Evolutionary conservation across 768 basidiomycete species (phyloP), one percentile per base, ranked within the genome.

Genomic region (Tephrocybe sp.): DNA sequence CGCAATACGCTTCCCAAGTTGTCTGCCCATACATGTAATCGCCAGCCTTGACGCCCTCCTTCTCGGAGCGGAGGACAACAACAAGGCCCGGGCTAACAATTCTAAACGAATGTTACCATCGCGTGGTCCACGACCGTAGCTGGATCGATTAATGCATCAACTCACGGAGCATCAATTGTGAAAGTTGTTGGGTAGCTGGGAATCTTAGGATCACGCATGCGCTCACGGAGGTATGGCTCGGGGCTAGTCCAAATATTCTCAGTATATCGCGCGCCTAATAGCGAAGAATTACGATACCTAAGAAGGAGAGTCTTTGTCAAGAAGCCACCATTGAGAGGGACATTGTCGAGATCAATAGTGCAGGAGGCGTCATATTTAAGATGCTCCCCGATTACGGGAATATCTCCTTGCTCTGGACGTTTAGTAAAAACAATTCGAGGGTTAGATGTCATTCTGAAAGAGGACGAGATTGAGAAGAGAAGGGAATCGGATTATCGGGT

Each of bases 41-140:
- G 9, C 72, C 71, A 8, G 45, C 51, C 38, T 61, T 54, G 39
- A 67, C 53, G 2, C 52, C 51, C 17, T 58, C 36, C 33, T 58
- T 52, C 33, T 75, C 69, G 0, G 70, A 72, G 10, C 68, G 65
- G 16, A 72, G 17, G 31, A 71, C 71, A 14, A 71, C 55, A 13
- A 65, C 72, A 14, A 74, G 59, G 13, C 71, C 74, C 52, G 60
- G 63, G 10, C 64, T 61, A 6, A 32, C 35, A 1, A 69, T 14
- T 5, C 66, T 72, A n/a, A 20, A 31, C 10, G 14, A 30, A 12
- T 12, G 9, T 13, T 9, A 42, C 35, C 19, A 35, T 39, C 6
- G 1, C 16, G 41, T 14, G 10, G 26, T 40, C 4, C 32, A 6
- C 2, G 5, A 33, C 12, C 31, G 3, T 19, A 19, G 13, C 17